A percentile compares a stretch with the other conserved stretches of the same genome.
These are phyloP conservation scores for Pythium brachiatum DNA, from an alignment of 352 stramenopile genomes.

Conservation along the genomic window DNA sequence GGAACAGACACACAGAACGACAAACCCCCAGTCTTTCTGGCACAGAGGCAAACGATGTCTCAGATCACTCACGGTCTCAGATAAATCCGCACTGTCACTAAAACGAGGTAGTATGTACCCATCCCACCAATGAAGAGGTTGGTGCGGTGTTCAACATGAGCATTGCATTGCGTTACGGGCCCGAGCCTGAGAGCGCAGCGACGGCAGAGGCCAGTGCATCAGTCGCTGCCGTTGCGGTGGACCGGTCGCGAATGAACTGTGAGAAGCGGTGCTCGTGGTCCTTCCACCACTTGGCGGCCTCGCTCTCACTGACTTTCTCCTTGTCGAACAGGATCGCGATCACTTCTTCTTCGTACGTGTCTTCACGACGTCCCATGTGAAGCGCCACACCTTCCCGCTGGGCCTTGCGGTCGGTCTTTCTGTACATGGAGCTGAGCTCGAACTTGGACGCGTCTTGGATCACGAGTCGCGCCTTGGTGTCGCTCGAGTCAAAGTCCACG, in stretches of 20 bases:
- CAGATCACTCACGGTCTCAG: slow-evolving; percentile 2
- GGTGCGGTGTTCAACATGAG: neutral
- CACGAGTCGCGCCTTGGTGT: slow-evolving; percentile 69
- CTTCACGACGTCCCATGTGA: slow-evolving; percentile 70
- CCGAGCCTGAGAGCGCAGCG: slow-evolving; percentile 7
- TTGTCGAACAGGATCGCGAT: slow-evolving; percentile 84
- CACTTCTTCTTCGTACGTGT: slow-evolving; percentile 77
- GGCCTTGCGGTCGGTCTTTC: slow-evolving; percentile 80
- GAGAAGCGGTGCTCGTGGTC: slow-evolving; percentile 70
- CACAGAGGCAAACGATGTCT: no score
- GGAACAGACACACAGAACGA: neutral
- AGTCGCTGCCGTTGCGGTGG: neutral
- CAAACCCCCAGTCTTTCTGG: no score
- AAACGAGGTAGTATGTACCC: slow-evolving; percentile 3
- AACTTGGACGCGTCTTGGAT: slow-evolving; percentile 76
- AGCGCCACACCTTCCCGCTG: slow-evolving; percentile 67
- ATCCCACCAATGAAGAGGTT: neutral
- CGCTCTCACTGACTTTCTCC: slow-evolving; percentile 75
- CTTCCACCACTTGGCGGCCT: slow-evolving; percentile 70
- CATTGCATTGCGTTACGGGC: neutral
- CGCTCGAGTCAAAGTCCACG: slow-evolving; percentile 66
- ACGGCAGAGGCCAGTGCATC: slow-evolving; percentile 13
- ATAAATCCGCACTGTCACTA: neutral
- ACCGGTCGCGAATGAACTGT: slow-evolving; percentile 20
- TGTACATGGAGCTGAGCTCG: slow-evolving; percentile 83